Conservation (phyloP, 306 rosid species). For the Geum urbanum region DNA sequence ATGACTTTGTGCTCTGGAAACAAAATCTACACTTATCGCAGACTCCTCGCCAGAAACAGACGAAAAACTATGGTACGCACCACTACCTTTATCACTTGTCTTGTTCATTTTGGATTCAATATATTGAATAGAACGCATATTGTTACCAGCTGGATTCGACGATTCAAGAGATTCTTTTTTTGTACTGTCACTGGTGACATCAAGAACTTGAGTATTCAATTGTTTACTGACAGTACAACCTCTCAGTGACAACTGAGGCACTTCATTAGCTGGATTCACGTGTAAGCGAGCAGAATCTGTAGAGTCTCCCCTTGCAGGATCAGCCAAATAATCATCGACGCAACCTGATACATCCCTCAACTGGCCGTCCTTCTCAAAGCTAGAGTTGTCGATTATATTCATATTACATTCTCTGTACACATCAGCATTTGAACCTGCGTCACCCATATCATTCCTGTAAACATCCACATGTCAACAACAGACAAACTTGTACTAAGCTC, state of each 20-base stretch:
- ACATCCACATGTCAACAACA: neutral
- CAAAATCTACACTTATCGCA: slow-evolving; percentile 3
- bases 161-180: neutral
- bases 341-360: slow-evolving; percentile 3
- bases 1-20: slow-evolving; percentile 8
- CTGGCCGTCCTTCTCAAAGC: slow-evolving; percentile 21
- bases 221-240: slow-evolving; percentile 4
- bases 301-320: slow-evolving; percentile 7
- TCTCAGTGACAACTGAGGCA: neutral
- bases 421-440: slow-evolving; percentile 9
- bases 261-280: neutral
- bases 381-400: slow-evolving; percentile 1
- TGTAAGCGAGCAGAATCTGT: neutral
- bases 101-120: neutral
- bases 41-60: neutral
- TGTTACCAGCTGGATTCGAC: neutral
- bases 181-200: neutral
- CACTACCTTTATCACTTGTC: neutral
- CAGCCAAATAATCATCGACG: slow-evolving; percentile 12
- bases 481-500: no score
- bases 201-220: neutral
- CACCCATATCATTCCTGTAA: slow-evolving; percentile 18
- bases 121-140: slow-evolving; percentile 5
- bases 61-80: neutral
- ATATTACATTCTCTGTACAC: slow-evolving; percentile 11